Evolutionary conservation across 331 rosid genomes (phyloP).

Genomic region (Rosa hybrid): DNA sequence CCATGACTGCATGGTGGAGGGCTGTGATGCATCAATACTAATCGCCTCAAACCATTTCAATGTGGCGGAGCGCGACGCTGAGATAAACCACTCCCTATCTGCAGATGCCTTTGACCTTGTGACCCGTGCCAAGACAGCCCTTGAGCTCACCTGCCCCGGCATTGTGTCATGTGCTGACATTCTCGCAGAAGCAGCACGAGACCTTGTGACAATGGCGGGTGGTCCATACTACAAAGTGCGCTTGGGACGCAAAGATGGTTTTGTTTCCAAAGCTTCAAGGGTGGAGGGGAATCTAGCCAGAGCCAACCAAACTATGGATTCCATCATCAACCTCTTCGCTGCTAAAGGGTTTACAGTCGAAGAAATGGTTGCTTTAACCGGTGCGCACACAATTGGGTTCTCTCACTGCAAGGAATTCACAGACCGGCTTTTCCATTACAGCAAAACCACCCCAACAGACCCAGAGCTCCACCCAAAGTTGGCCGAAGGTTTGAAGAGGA

Average conservation of each 20-base stretch:
- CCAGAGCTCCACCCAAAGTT: conserved; percentile 59
- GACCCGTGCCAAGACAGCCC: conserved; percentile 35
- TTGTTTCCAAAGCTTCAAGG: conserved; percentile 25
- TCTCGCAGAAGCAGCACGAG: conserved; percentile 61
- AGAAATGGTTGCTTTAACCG: conserved; percentile 80
- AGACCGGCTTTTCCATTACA: conserved; percentile 49
- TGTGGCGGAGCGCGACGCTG: conserved; percentile 56
- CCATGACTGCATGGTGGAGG: conserved; percentile 54
- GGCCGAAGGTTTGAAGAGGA: conserved; percentile 39
- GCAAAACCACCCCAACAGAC: conserved; percentile 40
- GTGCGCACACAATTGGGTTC: conserved; percentile 86
- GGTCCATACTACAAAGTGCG: conserved; percentile 67
- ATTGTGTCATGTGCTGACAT: conserved; percentile 81
- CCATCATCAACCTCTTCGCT: conserved; percentile 39
- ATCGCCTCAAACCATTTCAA: conserved; percentile 39
- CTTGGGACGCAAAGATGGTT: conserved; percentile 73
- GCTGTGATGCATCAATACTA: conserved; percentile 54
- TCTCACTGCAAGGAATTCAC: conserved; percentile 77
- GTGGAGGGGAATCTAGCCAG: conserved; percentile 40
- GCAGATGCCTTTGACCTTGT: conserved; percentile 78
- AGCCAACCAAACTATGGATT: conserved; percentile 41
- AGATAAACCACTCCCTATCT: conserved; percentile 60
- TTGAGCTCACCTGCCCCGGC: conserved; percentile 77
- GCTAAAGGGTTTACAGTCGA: conserved; percentile 42
- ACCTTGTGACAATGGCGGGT: conserved; percentile 73